Evolutionary conservation across 148 eudicot species (phyloP).

Genomic region (Camellia lanceoleosa): DNA sequence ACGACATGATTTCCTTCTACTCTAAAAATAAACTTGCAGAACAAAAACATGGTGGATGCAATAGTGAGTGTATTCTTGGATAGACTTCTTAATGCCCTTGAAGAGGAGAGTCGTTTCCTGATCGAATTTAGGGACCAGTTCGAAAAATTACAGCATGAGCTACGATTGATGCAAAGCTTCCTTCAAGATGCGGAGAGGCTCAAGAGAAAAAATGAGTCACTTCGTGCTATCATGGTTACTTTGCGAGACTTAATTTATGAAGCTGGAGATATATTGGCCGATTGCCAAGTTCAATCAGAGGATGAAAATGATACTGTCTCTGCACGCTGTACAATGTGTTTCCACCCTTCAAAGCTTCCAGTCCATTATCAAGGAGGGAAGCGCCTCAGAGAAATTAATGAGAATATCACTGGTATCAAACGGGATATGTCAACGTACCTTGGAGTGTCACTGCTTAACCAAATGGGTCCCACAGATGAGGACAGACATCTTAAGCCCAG

Average conservation of each 20-base stretch:
- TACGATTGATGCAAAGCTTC: slow-evolving; percentile 41
- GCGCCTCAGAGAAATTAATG: slow-evolving; percentile 37
- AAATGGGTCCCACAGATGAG: slow-evolving; percentile 16
- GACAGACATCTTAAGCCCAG: slow-evolving; percentile 30
- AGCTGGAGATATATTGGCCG: slow-evolving; percentile 46
- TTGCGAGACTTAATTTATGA: slow-evolving; percentile 43
- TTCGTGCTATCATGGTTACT: slow-evolving; percentile 23
- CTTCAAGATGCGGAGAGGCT: slow-evolving; percentile 53
- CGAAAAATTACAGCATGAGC: slow-evolving; percentile 39
- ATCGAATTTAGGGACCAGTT: slow-evolving; percentile 35
- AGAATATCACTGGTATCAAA: slow-evolving; percentile 28
- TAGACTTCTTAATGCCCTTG: slow-evolving; percentile 32
- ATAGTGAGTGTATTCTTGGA: slow-evolving; percentile 43
- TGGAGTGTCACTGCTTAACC: slow-evolving; percentile 21
- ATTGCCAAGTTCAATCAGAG: slow-evolving; percentile 28
- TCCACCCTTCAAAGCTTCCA: slow-evolving; percentile 22
- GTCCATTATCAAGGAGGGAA: slow-evolving; percentile 26
- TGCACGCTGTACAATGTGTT: slow-evolving; percentile 15
- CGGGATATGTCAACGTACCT: slow-evolving; percentile 30
- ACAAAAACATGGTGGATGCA: slow-evolving; percentile 48
- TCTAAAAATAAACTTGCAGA: not conserved
- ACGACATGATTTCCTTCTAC: not conserved
- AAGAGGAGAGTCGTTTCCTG: slow-evolving; percentile 31
- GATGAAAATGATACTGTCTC: not conserved
- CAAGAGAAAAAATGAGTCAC: slow-evolving; percentile 37